Percentiles rank a stretch among this genome's conserved stretches.
Conservation (phyloP, 139 green algal species). For the Marvania coccoides region DNA sequence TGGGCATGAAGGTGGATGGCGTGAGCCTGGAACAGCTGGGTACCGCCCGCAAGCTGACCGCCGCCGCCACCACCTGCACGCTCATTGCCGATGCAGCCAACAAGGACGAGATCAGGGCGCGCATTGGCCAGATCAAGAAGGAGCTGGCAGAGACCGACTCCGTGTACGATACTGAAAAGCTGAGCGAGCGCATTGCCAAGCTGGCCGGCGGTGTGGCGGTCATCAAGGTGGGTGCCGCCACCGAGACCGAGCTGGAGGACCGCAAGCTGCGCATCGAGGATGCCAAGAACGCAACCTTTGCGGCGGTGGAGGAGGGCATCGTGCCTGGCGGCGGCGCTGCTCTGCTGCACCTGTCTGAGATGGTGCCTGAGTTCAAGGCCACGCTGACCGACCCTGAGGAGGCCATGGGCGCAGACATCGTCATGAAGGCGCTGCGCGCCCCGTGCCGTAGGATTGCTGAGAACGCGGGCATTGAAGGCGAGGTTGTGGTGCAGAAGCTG, state of each 20-base stretch:
- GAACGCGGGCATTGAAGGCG: constrained; percentile 86
- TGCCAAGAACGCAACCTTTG: constrained; percentile 99
- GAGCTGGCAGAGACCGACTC: constrained; percentile 91
- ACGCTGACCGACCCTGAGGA: constrained; percentile 82
- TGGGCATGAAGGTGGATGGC: constrained; percentile 73
- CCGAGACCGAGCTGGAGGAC: constrained; percentile 98
- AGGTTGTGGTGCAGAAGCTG: constrained; percentile 87
- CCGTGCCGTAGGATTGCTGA: constrained; percentile 66
- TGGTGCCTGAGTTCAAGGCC: constrained; percentile 75
- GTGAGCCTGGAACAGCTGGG: constrained; percentile 86
- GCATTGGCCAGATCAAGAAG: constrained; percentile 92
- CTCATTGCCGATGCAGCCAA: constrained; percentile 90
- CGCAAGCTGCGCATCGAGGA: constrained; percentile 98
- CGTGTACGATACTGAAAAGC: constrained; percentile 98
- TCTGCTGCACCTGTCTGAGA: constrained; percentile 85
- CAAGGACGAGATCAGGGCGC: constrained; percentile 94
- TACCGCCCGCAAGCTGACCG: constrained; percentile 81
- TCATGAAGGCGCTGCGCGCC: constrained; percentile 75
- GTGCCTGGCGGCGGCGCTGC: constrained; percentile 86
- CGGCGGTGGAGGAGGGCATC: constrained; percentile 92
- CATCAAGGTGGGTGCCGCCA: constrained; percentile 97
- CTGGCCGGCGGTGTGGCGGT: constrained; percentile 92
- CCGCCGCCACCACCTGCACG: constrained; percentile 69
- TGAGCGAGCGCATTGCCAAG: constrained; percentile 98
- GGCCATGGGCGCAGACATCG: constrained; percentile 87